These are phyloP conservation scores for Coemansia nantahalensis DNA, from an alignment of 192 early-diverging fungal genomes.

Conservation along the genomic window DNA sequence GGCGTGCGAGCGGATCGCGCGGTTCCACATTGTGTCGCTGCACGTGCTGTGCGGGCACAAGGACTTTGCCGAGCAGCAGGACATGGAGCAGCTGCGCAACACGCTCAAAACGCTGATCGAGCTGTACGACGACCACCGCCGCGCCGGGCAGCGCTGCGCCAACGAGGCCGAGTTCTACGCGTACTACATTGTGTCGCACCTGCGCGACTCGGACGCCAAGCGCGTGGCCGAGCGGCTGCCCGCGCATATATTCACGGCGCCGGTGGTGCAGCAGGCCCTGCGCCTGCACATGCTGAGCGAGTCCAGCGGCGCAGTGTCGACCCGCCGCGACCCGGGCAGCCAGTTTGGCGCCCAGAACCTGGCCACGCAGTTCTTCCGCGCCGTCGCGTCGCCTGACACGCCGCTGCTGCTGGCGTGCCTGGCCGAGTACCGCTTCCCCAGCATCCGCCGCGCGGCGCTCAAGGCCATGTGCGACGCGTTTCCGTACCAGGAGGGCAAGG, in stretches of 20 bases:
- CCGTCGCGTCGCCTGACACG: slow-evolving; percentile 55
- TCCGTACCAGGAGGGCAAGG: slow-evolving; percentile 43
- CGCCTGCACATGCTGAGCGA: slow-evolving; percentile 62
- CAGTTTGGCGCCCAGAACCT: slow-evolving; percentile 61
- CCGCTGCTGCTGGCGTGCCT: slow-evolving; percentile 78
- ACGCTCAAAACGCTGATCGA: slow-evolving; percentile 81
- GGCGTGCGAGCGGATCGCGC: slow-evolving; percentile 78
- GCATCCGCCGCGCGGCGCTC: slow-evolving; percentile 70
- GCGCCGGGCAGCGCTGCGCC: slow-evolving; percentile 51
- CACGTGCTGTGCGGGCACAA: slow-evolving; percentile 69
- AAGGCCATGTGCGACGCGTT: slow-evolving; percentile 71
- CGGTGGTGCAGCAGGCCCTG: slow-evolving; percentile 68
- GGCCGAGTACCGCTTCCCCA: slow-evolving; percentile 69
- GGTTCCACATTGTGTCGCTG: slow-evolving; percentile 80
- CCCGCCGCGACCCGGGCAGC: slow-evolving; percentile 50
- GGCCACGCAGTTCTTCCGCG: slow-evolving; percentile 72
- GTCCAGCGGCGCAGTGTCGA: slow-evolving; percentile 49
- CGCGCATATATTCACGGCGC: slow-evolving; percentile 54
- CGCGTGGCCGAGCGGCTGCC: slow-evolving; percentile 63
- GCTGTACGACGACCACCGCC: slow-evolving; percentile 77
- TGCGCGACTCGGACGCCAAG: slow-evolving; percentile 70
- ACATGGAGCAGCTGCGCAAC: slow-evolving; percentile 87
- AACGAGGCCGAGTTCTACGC: slow-evolving; percentile 93
- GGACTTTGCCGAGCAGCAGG: slow-evolving; percentile 73
- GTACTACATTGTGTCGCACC: slow-evolving; percentile 77